Percentiles rank a stretch among this genome's conserved stretches.
Evolutionary conservation across 2,329 filamentous ascomycete species (phyloP).

Genomic region (Xylaria sp.): DNA sequence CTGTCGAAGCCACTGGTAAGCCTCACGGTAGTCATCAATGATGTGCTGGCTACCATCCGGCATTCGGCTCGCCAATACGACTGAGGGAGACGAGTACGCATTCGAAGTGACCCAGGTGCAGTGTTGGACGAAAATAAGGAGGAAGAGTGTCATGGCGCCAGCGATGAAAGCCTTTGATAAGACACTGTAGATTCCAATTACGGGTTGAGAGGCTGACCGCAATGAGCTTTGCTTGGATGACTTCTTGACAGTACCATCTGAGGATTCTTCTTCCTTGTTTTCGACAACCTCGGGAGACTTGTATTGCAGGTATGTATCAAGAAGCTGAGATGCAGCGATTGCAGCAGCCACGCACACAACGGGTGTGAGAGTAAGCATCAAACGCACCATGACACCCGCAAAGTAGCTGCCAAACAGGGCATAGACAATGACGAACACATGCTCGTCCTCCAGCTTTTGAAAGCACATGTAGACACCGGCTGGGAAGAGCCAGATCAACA

Average conservation of each 20-base stretch:
- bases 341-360: conserved; percentile 96
- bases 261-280: conserved; percentile 55
- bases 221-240: conserved; percentile 66
- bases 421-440: conserved; percentile 98
- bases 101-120: conserved; percentile 99
- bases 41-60: conserved; percentile 97
- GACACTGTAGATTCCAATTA: conserved; percentile 84
- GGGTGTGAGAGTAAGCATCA: conserved; percentile 97
- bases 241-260: conserved; percentile 69
- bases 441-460: conserved; percentile 91
- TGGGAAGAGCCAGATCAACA: conserved; percentile 99
- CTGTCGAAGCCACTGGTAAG: conserved; percentile 98
- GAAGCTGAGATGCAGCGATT: conserved; percentile 84
- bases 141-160: conserved; percentile 77
- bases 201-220: conserved; percentile 75
- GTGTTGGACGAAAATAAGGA: conserved; percentile 93
- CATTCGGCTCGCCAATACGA: conserved; percentile 90
- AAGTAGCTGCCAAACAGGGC: conserved; percentile 98
- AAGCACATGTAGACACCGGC: conserved; percentile 99
- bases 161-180: conserved; percentile 85
- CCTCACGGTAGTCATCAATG: conserved; percentile 98
- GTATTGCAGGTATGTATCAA: conserved; percentile 83
- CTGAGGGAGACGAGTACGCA: conserved; percentile 97
- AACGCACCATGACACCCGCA: conserved; percentile 97
- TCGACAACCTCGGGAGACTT: conserved; percentile 68